Conservation (phyloP, 2,329 filamentous ascomycete genomes). For the Phaeosphaeria sp. region DNA sequence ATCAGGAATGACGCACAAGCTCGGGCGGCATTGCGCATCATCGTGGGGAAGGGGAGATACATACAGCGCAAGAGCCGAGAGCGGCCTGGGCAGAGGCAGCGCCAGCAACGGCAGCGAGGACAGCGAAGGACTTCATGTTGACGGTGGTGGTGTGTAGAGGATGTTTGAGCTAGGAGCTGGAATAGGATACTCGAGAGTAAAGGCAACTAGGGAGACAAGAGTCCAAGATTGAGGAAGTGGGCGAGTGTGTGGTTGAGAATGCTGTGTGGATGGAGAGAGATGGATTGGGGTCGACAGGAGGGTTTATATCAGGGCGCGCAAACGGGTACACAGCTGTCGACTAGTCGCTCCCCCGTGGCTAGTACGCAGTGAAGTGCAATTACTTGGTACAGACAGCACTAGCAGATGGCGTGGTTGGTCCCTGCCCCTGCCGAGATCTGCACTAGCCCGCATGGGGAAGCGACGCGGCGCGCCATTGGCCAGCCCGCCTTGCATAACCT, state of each 20-base stretch:
- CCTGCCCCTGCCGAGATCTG: slow-evolving; percentile 7
- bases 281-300: background rate
- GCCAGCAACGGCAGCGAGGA: slow-evolving; percentile 45
- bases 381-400: slow-evolving; percentile 16
- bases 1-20: background rate
- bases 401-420: background rate
- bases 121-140: slow-evolving; percentile 50
- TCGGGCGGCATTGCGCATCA: background rate
- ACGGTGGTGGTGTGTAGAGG: slow-evolving; percentile 15
- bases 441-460: background rate
- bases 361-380: background rate
- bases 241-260: slow-evolving; percentile 16
- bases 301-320: slow-evolving; percentile 23
- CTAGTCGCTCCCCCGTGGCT: background rate
- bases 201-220: slow-evolving; percentile 10
- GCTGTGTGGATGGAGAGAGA: slow-evolving; percentile 9
- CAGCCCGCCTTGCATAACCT: background rate
- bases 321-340: background rate
- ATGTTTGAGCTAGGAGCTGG: slow-evolving; percentile 28
- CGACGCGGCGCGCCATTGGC: slow-evolving; percentile 16
- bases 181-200: background rate
- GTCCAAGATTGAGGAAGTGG: slow-evolving; percentile 6
- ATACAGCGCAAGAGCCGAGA: slow-evolving; percentile 45
- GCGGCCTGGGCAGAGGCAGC: slow-evolving; percentile 43
- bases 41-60: slow-evolving; percentile 13